Percentiles rank a stretch among this genome's conserved stretches.
Evolutionary conservation across 805 yeast species (phyloP).

Genomic region (Wickerhamomyces queroliae): DNA sequence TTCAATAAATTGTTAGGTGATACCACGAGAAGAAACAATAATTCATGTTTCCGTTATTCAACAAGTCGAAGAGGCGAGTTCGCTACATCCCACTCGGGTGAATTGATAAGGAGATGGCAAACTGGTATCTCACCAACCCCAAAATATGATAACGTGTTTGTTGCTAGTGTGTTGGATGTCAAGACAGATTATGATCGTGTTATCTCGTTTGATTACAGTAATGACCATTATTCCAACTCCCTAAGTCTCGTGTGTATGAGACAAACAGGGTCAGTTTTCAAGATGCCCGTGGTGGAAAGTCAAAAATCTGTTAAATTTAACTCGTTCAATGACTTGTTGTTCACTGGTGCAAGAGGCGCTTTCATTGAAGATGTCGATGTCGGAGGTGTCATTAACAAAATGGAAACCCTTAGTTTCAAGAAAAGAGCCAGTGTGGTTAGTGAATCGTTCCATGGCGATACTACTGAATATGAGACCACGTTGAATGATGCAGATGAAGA

Average conservation of each 20-base stretch:
- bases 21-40: conserved; percentile 50
- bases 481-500: conserved; percentile 5
- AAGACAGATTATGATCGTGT: conserved; percentile 77
- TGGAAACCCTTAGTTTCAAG: conserved; percentile 10
- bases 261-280: conserved; percentile 82
- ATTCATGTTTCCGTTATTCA: conserved; percentile 67
- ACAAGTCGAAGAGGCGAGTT: conserved; percentile 63
- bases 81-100: conserved; percentile 75
- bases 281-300: conserved; percentile 69
- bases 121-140: conserved; percentile 50
- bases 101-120: conserved; percentile 74
- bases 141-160: conserved; percentile 56
- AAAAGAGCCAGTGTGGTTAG: conserved; percentile 16
- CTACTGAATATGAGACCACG: conserved; percentile 14
- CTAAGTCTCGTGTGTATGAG: conserved; percentile 80
- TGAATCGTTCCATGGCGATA: conserved; percentile 24
- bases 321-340: conserved; percentile 58
- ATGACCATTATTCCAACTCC: conserved; percentile 37
- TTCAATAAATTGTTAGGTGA: conserved; percentile 61
- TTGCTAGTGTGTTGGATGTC: conserved; percentile 68
- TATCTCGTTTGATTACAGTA: conserved; percentile 69
- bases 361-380: conserved; percentile 28
- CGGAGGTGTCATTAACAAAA: conserved; percentile 17
- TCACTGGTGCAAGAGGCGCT: conserved; percentile 55
- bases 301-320: conserved; percentile 59